phyloP scores from a whole-genome alignment of 2,329 filamentous ascomycete species.

The Akanthomyces uredinophilus region DNA sequence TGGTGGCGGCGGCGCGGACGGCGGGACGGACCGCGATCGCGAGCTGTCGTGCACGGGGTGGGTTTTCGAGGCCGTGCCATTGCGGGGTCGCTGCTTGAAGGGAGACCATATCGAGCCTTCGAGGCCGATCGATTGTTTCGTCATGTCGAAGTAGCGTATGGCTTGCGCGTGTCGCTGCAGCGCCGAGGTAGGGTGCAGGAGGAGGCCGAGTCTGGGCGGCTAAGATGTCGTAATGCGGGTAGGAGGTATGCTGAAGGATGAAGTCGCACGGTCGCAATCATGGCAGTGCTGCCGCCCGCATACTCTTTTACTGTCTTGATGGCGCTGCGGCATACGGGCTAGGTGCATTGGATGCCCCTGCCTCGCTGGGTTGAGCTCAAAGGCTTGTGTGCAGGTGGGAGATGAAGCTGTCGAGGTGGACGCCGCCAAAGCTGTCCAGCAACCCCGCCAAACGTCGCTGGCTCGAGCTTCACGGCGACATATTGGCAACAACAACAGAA shows the following conservation, averaged over 20 bases:
- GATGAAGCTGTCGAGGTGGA: not conserved
- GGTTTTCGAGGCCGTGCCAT: not conserved
- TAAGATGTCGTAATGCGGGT: not conserved
- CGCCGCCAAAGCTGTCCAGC: not conserved
- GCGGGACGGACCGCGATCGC: slow-evolving; percentile 14
- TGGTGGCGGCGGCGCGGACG: not conserved
- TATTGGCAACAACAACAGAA: too few relatives aligned
- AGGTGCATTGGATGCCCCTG: not conserved
- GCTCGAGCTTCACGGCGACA: too few relatives aligned
- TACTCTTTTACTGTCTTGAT: not conserved
- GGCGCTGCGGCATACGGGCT: not conserved
- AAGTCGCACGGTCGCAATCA: not conserved
- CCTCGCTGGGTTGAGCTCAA: not conserved
- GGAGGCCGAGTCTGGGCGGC: not conserved
- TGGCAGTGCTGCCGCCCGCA: not conserved
- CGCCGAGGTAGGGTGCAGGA: not conserved
- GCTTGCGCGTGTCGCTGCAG: not conserved
- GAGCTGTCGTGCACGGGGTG: not conserved
- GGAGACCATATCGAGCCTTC: slow-evolving; percentile 13
- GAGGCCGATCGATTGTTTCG: not conserved
- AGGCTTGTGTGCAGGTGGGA: not conserved
- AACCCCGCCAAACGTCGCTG: not conserved
- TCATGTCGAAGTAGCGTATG: not conserved
- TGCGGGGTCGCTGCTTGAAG: not conserved
- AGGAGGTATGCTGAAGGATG: not conserved